phyloP scores from a whole-genome alignment of 352 stramenopile species.

The Albugo laibachii region DNA sequence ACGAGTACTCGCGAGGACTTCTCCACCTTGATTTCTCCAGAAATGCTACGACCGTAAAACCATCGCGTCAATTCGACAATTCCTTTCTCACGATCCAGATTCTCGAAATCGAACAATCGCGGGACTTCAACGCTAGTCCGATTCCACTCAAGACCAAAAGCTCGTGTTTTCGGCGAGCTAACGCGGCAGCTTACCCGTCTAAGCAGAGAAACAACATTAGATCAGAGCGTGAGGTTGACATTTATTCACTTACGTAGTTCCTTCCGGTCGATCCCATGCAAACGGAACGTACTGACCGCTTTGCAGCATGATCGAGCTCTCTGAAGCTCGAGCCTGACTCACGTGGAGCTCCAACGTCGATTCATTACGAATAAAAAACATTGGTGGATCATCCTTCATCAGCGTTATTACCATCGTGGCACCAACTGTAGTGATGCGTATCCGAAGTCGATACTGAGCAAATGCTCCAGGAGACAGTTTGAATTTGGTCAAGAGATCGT shows the following conservation, averaged over 20 bases:
- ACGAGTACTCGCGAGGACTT: slow-evolving; percentile 60
- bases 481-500: too few relatives aligned
- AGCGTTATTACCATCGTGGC: slow-evolving; percentile 69
- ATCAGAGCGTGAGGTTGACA: neutral
- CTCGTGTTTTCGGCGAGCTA: too few relatives aligned
- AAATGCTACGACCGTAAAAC: slow-evolving; percentile 47
- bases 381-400: slow-evolving; percentile 47
- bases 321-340: slow-evolving; percentile 39
- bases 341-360: slow-evolving; percentile 54
- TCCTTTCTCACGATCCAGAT: slow-evolving; percentile 54
- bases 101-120: slow-evolving; percentile 70
- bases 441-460: slow-evolving; percentile 19
- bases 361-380: slow-evolving; percentile 76
- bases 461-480: too few relatives aligned
- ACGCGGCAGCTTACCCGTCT: slow-evolving; percentile 38
- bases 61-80: slow-evolving; percentile 49
- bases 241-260: slow-evolving; percentile 24
- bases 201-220: neutral
- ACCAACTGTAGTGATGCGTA: slow-evolving; percentile 57
- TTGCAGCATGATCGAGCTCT: slow-evolving; percentile 39
- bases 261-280: slow-evolving; percentile 58
- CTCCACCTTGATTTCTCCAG: slow-evolving; percentile 58
- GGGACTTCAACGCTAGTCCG: slow-evolving; percentile 32
- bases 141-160: slow-evolving; percentile 2
- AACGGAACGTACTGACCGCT: slow-evolving; percentile 59